A percentile compares a stretch with the other conserved stretches of the same genome.
Conservation (phyloP, 169 alveolate species). For the Perkinsus chesapeaki region DNA sequence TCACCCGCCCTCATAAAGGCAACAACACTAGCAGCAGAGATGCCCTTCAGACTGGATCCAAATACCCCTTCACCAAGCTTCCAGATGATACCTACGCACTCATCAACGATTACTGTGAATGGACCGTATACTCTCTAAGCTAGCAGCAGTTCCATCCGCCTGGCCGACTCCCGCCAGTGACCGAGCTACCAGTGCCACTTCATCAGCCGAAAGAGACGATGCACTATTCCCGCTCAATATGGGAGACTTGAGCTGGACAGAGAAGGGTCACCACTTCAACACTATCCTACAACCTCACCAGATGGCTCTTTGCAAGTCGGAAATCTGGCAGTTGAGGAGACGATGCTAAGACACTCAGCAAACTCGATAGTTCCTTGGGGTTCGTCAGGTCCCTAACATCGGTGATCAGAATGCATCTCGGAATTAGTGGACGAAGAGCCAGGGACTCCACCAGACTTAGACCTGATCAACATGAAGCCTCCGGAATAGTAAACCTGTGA, state of each 20-base stretch:
- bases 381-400: background rate
- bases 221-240: background rate
- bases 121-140: background rate
- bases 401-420: background rate
- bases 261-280: background rate
- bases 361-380: background rate
- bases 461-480: no score
- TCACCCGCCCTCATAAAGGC: background rate
- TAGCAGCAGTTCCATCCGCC: background rate
- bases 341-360: background rate
- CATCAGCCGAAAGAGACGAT: background rate
- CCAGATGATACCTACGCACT: background rate
- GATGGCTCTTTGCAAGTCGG: background rate
- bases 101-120: background rate
- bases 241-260: background rate
- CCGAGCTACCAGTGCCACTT: background rate
- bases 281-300: background rate
- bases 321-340: background rate
- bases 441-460: background rate
- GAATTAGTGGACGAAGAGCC: background rate
- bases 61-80: background rate
- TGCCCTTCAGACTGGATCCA: background rate
- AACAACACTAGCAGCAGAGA: background rate
- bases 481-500: no score
- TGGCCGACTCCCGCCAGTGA: background rate